Evolutionary conservation across 495 filamentous ascomycete species (phyloP), one percentile per base, ranked within the genome.

Genomic region (Podospora tetraspora): DNA sequence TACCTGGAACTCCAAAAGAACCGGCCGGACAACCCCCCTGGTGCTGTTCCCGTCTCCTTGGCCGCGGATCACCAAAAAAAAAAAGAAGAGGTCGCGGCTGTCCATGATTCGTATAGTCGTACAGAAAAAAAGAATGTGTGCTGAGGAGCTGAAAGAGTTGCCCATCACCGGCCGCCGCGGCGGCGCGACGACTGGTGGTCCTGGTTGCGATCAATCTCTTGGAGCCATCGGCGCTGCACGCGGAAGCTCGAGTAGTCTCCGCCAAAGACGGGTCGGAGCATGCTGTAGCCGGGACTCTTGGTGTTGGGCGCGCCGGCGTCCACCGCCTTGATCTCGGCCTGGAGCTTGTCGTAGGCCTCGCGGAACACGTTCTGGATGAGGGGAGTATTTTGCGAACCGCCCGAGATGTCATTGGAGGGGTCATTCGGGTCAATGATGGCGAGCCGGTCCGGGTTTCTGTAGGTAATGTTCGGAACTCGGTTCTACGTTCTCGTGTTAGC

Each of bases 381-480:
- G 0, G 71, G 32, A 22, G 89, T 89, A 60, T 90, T 88, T 43
- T 77, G 83, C 3, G 92, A 92, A 1, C 92, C 92, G 13, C 92
- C 91, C 2, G 94, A 86, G 16, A 99, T 93, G 70, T 98, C 93
- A 73, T 97, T 97, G 19, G 80, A 79, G 0, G 84, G 77, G 63
- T 90, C 89, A 74, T 98, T 97, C 0, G 95, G 95, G 75, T 99
- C 96, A 64, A 94, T 87, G 68, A 98, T 96, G 3, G 85, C 88
- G 8, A 97, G 80, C 16, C 84, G 76, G 29, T 81, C 76, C 63
- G 83, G 81, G 66, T 87, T 80, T 58, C 82, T 81, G 74, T 87
- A 83, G 1, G 75, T 62, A 62, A 84, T 61, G 21, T 71, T 67
- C 9, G 59, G 73, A 19, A 76, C 73, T 62, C 79, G 72, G 30